Conservation (phyloP, 2,329 filamentous ascomycete species). For the Tolypocladium pustulatum region DNA sequence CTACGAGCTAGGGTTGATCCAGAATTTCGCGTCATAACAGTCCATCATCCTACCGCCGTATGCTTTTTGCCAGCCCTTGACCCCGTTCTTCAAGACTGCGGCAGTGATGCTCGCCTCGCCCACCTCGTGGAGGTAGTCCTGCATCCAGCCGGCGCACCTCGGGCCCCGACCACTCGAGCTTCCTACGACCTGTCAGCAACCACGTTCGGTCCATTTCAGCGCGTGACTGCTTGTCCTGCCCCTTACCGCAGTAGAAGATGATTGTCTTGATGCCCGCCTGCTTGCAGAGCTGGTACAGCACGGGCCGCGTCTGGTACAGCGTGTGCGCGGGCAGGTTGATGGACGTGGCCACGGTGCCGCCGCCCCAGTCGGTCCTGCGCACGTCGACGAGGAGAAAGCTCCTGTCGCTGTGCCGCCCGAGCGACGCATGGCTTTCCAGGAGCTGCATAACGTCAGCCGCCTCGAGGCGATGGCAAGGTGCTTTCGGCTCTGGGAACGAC, state of each 20-base stretch:
- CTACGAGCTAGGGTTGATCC: constrained; percentile 17
- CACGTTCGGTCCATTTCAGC: background rate
- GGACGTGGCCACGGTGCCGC: constrained; percentile 48
- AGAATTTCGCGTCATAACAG: constrained; percentile 34
- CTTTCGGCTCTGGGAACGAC: constrained; percentile 30
- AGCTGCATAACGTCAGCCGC: constrained; percentile 28
- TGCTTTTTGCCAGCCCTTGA: constrained; percentile 43
- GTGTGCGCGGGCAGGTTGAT: constrained; percentile 47
- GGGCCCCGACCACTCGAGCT: constrained; percentile 40
- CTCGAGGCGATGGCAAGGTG: constrained; percentile 25
- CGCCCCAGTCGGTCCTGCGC: constrained; percentile 42
- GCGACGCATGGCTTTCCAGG: constrained; percentile 25
- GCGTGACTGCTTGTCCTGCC: background rate
- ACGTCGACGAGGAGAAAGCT: constrained; percentile 41
- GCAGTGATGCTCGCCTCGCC: constrained; percentile 32
- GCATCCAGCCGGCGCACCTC: constrained; percentile 44
- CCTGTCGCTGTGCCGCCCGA: constrained; percentile 13
- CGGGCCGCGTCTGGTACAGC: constrained; percentile 38
- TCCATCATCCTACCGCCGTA: constrained; percentile 38
- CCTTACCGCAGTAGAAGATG: constrained; percentile 45
- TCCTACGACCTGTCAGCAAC: constrained; percentile 19
- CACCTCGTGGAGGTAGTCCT: constrained; percentile 40
- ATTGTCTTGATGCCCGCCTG: constrained; percentile 36
- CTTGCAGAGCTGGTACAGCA: constrained; percentile 37
- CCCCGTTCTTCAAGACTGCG: constrained; percentile 38